These are phyloP conservation scores for Glebionis coronaria DNA, from an alignment of 129 eudicot species.

Conservation along the genomic window DNA sequence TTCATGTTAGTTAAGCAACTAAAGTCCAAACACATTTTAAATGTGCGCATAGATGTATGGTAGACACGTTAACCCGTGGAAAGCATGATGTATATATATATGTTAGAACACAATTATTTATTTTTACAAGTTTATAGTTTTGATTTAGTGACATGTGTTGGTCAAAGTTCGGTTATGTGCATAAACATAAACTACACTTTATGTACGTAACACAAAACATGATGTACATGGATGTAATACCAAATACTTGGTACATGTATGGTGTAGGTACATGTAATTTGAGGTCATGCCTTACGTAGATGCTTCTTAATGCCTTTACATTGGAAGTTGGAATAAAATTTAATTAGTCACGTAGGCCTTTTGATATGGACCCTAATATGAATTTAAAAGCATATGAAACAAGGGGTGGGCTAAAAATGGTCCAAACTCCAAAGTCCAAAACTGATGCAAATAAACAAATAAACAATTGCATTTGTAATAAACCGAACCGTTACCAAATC, in stretches of 20 bases:
- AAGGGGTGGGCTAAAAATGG: no score
- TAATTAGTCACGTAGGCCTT: no score
- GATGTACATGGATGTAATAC: no score
- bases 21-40: background rate
- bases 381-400: no score
- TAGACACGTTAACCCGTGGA: background rate
- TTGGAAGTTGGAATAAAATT: no score
- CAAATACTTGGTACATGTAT: slow-evolving; percentile 14
- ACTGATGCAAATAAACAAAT: no score
- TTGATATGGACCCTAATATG: no score
- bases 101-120: background rate
- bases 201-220: background rate
- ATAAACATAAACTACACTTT: slow-evolving; percentile 9
- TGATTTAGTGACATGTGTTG: background rate
- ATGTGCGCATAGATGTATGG: background rate
- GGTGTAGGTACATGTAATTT: slow-evolving; percentile 24
- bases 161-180: slow-evolving; percentile 19
- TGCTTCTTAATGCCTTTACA: no score
- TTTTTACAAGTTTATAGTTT: no score
- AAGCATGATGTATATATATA: background rate
- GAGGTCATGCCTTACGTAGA: slow-evolving; percentile 2
- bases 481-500: no score
- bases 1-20: background rate
- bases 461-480: no score
- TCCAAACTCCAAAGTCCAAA: no score